Evolutionary conservation across 495 filamentous ascomycete species (phyloP).

Genomic region (Aspergillus panamensis): DNA sequence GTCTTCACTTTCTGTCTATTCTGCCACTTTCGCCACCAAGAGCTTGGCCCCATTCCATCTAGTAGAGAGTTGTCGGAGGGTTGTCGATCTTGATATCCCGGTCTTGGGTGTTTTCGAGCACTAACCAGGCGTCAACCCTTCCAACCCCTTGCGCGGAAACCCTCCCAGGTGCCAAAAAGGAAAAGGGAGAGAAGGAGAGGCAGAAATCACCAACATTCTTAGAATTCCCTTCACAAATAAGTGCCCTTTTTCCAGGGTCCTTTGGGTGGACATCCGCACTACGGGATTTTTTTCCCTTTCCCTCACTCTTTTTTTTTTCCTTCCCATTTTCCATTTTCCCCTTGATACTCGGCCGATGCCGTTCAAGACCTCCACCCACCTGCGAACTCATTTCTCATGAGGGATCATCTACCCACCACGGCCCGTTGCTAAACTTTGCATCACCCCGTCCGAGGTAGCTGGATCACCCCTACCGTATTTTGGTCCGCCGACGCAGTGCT

Average conservation of each 20-base stretch:
- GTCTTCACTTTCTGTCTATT: conserved; percentile 2
- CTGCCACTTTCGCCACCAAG: conserved; percentile 10
- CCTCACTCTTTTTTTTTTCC: conserved; percentile 4
- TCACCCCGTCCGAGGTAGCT: conserved; percentile 23
- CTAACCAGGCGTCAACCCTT: conserved; percentile 17
- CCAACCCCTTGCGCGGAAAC: conserved; percentile 23
- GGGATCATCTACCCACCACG: conserved; percentile 25
- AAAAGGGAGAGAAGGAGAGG: conserved; percentile 12
- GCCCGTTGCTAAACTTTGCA: conserved; percentile 29
- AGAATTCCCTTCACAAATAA: neutral
- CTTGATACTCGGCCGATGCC: conserved; percentile 25
- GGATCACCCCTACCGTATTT: conserved; percentile 21
- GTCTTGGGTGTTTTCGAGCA: conserved; percentile 11
- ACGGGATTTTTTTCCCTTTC: conserved; percentile 3
- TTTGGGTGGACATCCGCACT: neutral
- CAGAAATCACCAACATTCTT: conserved; percentile 4
- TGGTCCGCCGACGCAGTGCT: conserved; percentile 12
- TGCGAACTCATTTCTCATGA: conserved; percentile 21
- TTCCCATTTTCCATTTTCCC: conserved; percentile 6
- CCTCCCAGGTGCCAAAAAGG: conserved; percentile 6
- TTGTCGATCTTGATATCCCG: conserved; percentile 27
- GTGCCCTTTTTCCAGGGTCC: neutral
- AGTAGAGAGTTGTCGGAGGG: conserved; percentile 18
- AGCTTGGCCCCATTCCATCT: conserved; percentile 9
- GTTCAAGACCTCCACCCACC: conserved; percentile 17